phyloP scores from a whole-genome alignment of 305 asterid genomes.

The Petunia hybrid region DNA sequence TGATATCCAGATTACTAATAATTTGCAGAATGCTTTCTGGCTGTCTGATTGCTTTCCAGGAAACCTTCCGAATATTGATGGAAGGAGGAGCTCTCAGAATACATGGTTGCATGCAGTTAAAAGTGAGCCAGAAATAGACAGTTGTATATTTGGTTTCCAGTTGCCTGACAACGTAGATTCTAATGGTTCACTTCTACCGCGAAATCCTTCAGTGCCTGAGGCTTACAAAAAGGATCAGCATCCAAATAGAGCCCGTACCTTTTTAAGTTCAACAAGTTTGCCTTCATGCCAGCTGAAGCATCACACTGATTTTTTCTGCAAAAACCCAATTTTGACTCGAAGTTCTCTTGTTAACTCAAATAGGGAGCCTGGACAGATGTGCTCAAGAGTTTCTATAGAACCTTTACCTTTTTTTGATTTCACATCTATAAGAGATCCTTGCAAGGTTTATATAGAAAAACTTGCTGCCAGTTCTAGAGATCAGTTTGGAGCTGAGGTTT shows the following conservation, averaged over 20 bases:
- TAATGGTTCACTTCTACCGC: constrained; percentile 44
- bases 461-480: constrained; percentile 43
- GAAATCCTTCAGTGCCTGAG: constrained; percentile 40
- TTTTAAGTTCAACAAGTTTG: constrained; percentile 43
- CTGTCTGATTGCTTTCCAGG: constrained; percentile 37
- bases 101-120: constrained; percentile 51
- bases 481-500: constrained; percentile 48
- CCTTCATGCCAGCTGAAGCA: constrained; percentile 51
- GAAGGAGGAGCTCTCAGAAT: constrained; percentile 37
- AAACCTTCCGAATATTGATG: constrained; percentile 31
- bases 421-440: constrained; percentile 74
- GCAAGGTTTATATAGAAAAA: constrained; percentile 49
- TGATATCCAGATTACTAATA: constrained; percentile 44
- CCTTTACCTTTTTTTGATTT: constrained; percentile 68
- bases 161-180: constrained; percentile 36
- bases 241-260: constrained; percentile 41
- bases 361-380: constrained; percentile 52
- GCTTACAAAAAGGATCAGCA: constrained; percentile 43
- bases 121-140: constrained; percentile 45
- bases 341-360: constrained; percentile 50
- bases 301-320: constrained; percentile 62
- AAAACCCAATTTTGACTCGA: constrained; percentile 66
- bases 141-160: constrained; percentile 43
- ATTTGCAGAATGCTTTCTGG: constrained; percentile 41
- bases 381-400: constrained; percentile 48